A percentile compares a stretch with the other conserved stretches of the same genome.
Conservation (phyloP, 2,329 filamentous ascomycete genomes). For the Ceratocystis cubensis region DNA sequence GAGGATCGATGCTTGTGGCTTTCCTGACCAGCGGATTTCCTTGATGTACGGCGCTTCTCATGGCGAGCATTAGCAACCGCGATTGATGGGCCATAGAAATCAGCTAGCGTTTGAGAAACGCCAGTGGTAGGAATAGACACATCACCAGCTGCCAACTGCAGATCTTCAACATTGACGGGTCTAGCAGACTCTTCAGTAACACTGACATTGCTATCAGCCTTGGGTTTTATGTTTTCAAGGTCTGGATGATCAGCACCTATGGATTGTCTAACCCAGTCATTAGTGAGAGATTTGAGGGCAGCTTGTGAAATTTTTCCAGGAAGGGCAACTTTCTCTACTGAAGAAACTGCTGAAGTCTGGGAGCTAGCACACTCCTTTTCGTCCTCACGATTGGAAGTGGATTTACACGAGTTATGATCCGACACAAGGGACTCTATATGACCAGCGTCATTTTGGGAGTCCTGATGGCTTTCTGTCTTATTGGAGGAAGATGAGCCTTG, state of each 20-base stretch:
- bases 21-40: background rate
- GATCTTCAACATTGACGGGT: slow-evolving; percentile 45
- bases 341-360: slow-evolving; percentile 33
- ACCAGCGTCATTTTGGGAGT: background rate
- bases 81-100: slow-evolving; percentile 11
- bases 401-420: background rate
- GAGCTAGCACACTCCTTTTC: slow-evolving; percentile 30
- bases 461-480: background rate
- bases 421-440: background rate
- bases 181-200: slow-evolving; percentile 14
- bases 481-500: background rate
- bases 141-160: slow-evolving; percentile 50
- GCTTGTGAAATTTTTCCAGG: slow-evolving; percentile 63
- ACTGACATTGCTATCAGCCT: slow-evolving; percentile 28
- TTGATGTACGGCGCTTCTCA: background rate
- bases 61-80: background rate
- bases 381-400: background rate
- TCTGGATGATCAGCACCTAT: slow-evolving; percentile 62
- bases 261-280: slow-evolving; percentile 92
- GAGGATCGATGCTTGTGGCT: background rate
- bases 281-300: slow-evolving; percentile 73
- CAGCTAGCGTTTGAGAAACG: slow-evolving; percentile 22
- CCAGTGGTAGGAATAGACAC: slow-evolving; percentile 24
- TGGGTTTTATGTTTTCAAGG: slow-evolving; percentile 45
- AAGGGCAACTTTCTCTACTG: slow-evolving; percentile 48